phyloP scores from a whole-genome alignment of 805 yeast genomes.

The Yamadazyma olivae region DNA sequence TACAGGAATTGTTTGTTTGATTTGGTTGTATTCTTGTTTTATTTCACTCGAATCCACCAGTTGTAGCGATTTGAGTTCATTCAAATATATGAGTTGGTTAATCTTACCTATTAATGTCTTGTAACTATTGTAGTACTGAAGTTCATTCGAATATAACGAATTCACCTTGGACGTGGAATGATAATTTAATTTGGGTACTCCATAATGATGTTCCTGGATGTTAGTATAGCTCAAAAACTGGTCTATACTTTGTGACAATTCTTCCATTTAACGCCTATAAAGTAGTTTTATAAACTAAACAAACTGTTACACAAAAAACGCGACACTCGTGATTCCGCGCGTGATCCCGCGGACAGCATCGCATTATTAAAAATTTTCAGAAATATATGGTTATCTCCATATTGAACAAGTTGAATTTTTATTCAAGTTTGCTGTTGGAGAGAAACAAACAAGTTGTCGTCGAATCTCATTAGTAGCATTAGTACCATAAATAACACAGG shows the following conservation, averaged over 20 bases:
- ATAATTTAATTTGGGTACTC: constrained; percentile 22
- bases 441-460: too few species aligned
- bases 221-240: constrained; percentile 9
- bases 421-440: too few species aligned
- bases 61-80: constrained; percentile 20
- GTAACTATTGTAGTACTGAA: constrained; percentile 23
- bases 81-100: constrained; percentile 26
- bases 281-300: too few species aligned
- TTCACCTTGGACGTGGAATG: constrained; percentile 2
- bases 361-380: too few species aligned
- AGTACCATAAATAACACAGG: background rate
- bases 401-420: too few species aligned
- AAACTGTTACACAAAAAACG: too few species aligned
- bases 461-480: too few species aligned
- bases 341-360: too few species aligned
- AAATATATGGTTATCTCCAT: too few species aligned
- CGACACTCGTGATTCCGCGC: too few species aligned
- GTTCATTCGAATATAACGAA: constrained; percentile 15
- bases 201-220: constrained; percentile 29
- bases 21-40: constrained; percentile 14
- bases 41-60: constrained; percentile 13
- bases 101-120: constrained; percentile 20
- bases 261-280: constrained; percentile 4
- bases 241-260: constrained; percentile 11
- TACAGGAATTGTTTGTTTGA: constrained; percentile 4